phyloP scores from a whole-genome alignment of 2,329 filamentous ascomycete genomes.

The Gnomoniopsis smithogilvyi region DNA sequence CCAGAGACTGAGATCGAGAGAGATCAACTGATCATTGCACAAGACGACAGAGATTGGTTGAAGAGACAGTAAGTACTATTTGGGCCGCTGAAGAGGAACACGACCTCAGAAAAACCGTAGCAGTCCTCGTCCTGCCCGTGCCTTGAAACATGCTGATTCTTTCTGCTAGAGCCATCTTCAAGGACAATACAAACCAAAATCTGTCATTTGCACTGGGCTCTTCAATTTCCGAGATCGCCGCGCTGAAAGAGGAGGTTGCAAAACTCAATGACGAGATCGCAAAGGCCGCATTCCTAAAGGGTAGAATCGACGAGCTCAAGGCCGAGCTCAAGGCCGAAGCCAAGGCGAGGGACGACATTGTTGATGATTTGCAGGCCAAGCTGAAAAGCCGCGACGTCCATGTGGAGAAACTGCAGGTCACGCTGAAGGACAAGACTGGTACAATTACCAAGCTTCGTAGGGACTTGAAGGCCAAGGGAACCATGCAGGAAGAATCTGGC shows the following conservation, averaged over 20 bases:
- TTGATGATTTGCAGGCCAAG: neutral
- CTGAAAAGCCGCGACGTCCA: neutral
- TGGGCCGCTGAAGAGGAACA: no score
- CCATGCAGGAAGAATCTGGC: neutral
- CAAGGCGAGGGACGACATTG: neutral
- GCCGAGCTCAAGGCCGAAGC: neutral
- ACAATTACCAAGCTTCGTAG: neutral
- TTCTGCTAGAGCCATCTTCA: neutral
- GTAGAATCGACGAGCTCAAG: neutral
- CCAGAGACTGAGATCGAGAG: constrained; percentile 7
- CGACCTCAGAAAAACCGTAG: neutral
- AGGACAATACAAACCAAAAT: neutral
- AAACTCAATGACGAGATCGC: neutral
- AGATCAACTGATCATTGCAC: neutral
- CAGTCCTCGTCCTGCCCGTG: no score
- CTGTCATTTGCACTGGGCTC: neutral
- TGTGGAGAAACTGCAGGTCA: neutral
- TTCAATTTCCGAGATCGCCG: neutral
- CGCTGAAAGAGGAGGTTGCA: neutral
- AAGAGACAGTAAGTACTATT: constrained; percentile 1
- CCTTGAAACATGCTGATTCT: no score
- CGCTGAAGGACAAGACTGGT: neutral
- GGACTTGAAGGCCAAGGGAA: neutral
- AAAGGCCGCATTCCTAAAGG: neutral
- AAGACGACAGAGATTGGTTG: constrained; percentile 2